Evolutionary conservation across 306 rosid genomes (phyloP).

Genomic region (Glycyrrhiza uralensis): DNA sequence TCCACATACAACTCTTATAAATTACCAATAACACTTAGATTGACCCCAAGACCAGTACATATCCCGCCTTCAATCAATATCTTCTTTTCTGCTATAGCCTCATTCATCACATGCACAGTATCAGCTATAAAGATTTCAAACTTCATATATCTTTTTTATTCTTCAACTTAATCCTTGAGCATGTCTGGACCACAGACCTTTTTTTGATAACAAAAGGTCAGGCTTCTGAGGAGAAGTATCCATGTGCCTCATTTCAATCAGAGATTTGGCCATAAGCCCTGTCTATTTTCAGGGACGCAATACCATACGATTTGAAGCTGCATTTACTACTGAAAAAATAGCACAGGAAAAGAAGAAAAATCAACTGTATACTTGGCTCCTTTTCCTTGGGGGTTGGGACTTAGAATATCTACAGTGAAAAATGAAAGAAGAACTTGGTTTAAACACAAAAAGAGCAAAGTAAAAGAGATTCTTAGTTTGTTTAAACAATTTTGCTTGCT

Average conservation of each 20-base stretch:
- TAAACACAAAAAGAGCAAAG: background rate
- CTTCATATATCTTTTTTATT: background rate
- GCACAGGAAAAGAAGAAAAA: background rate
- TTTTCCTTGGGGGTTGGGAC: too few relatives aligned
- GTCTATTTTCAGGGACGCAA: background rate
- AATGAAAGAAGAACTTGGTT: background rate
- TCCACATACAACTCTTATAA: too few relatives aligned
- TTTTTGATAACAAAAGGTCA: too few relatives aligned
- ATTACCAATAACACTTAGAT: too few relatives aligned
- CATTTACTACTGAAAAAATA: too few relatives aligned
- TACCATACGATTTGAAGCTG: background rate
- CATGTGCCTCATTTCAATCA: background rate
- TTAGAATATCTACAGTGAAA: background rate
- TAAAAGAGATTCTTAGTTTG: background rate
- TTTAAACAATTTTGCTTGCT: background rate
- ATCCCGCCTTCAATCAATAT: too few relatives aligned
- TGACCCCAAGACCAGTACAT: too few relatives aligned
- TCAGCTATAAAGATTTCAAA: too few relatives aligned
- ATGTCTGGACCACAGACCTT: background rate
- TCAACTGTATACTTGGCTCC: too few relatives aligned
- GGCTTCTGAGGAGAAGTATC: background rate
- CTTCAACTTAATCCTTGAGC: background rate
- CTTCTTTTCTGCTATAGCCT: too few relatives aligned
- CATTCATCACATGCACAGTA: too few relatives aligned
- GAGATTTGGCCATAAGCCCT: background rate